phyloP scores from a whole-genome alignment of 805 yeast genomes.

The Tetrapisispora pingtungensis region DNA sequence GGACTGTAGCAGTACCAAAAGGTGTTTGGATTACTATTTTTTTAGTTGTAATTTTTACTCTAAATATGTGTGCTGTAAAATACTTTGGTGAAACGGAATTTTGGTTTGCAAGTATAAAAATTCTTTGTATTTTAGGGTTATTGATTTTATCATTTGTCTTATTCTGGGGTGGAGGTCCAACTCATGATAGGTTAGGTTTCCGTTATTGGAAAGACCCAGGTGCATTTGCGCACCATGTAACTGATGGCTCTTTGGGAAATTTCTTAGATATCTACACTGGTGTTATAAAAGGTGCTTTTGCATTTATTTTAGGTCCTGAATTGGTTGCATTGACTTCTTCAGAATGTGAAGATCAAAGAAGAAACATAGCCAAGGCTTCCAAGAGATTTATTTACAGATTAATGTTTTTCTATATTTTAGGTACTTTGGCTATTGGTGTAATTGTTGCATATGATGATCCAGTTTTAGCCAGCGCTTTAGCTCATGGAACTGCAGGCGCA shows the following conservation, averaged over 20 bases:
- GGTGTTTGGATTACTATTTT: slow-evolving; percentile 54
- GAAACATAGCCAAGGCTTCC: slow-evolving; percentile 53
- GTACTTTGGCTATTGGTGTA: slow-evolving; percentile 49
- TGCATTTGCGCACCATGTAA: slow-evolving; percentile 42
- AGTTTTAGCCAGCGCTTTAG: slow-evolving; percentile 37
- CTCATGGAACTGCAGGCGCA: slow-evolving; percentile 46
- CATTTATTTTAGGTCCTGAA: slow-evolving; percentile 57
- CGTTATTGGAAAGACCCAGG: slow-evolving; percentile 57
- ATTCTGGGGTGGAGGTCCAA: slow-evolving; percentile 42
- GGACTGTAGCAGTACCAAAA: slow-evolving; percentile 44
- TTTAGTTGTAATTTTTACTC: slow-evolving; percentile 35
- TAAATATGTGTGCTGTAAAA: slow-evolving; percentile 45
- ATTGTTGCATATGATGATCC: slow-evolving; percentile 47
- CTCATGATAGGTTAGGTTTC: slow-evolving; percentile 50
- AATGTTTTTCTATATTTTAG: slow-evolving; percentile 47
- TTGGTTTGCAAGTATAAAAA: slow-evolving; percentile 36
- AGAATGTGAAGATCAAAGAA: slow-evolving; percentile 51
- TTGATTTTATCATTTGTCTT: slow-evolving; percentile 36
- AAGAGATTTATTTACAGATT: slow-evolving; percentile 51
- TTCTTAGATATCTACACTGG: slow-evolving; percentile 57
- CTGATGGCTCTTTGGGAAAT: slow-evolving; percentile 47
- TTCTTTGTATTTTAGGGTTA: slow-evolving; percentile 37
- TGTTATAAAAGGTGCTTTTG: slow-evolving; percentile 54
- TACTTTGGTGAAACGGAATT: slow-evolving; percentile 35
- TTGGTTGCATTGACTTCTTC: slow-evolving; percentile 47